Evolutionary conservation across 345 rosid genomes (phyloP), one percentile per base, ranked within the genome.

Genomic region (Kernera saxatilis): DNA sequence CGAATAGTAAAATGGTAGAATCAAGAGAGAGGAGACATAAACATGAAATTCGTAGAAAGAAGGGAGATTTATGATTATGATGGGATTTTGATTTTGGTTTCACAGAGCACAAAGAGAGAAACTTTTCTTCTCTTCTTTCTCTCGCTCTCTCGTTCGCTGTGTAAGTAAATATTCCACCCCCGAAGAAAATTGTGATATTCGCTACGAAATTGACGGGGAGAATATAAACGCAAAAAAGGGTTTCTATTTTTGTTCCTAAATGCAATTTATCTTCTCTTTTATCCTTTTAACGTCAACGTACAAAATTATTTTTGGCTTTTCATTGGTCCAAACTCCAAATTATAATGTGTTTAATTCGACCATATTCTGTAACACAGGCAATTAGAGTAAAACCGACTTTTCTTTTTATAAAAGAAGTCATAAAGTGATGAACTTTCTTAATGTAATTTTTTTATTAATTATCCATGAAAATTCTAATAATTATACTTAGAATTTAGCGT

Each of bases 131-230:
- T 62, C 46, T 14, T 22, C 12, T 49, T 14, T 59, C 35, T 56
- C 23, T 26, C 17, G 26, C 40, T 69, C 64, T 57, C 67, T 49
- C 64, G 39, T 55, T 64, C 9, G 23, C 21, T 70, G 59, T 52
- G 67, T 55, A 27, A 68, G 64, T 63, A 36, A 54, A 57, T 53
- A 44, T 58, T 48, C 63, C 67, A 37, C n/a, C 29, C 17, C 70
- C 64, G 50, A 49, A 74, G 67, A 30, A 41, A 60, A 70, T 46
- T 59, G 67, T 64, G 75, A 56, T 48, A 71, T 70, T 70, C 19
- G 57, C 58, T 59, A 83, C 80, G 76, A 79, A 81, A 78, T 74
- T 61, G 78, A 81, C 79, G 82, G 85, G 78, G 83, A 80, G 76
- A 80, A 70, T 61, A 62, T 81, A 70, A 63, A 69, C 79, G 9